Evolutionary conservation across 1,139 yeast species (phyloP), one percentile per base, ranked within the genome.

Genomic region (Pneumocystis oryctolagi): DNA sequence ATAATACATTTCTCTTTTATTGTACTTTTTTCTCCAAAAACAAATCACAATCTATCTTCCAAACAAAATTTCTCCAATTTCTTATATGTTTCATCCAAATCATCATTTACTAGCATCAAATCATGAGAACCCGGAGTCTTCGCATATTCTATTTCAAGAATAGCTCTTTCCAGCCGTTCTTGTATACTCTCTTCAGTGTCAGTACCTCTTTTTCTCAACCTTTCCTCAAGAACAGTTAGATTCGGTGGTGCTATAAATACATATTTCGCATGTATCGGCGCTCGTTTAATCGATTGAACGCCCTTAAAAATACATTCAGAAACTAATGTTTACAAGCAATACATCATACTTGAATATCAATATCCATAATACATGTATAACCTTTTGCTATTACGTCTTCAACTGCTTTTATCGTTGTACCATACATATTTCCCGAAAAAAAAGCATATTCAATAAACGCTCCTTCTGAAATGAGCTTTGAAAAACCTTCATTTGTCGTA

Each of bases 361-460:
- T 92, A 75, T 92, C 99, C 73, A 92, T 80, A 68, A 92, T 84
- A 77, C 98, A 92, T 63, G 84, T 84, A 65, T 77, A 77, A 66
- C 79, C 78, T 63, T 74, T 72, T 47, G 75, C 75, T 60, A 84
- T 76, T 61, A 87, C 92, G 67, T 84, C 86, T 70, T 86, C 81
- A 64, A 92, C 97, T 37, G 96, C 84, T 71, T 83, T 85, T 69
- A 88, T 79, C 60, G 96, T 80, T 64, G 98, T 92, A 66, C 99
- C 99, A 75, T 92, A 92, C 79, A 86, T 89, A 80, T 94, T 92
- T 61, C 97, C 97, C 9, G 96, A 88, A 73, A 92, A 92, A 75
- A 89, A 94, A 12, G 99, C 98, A 95, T 96, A 89, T 76, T 92
- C 99, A 70, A 92, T 84, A 76, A 92, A 94, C 68, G 85, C 87